Evolutionary conservation across 83 land plant genomes (phyloP), one percentile per base, ranked within the genome.

Genomic region (Diphasiastrum complanatum): DNA sequence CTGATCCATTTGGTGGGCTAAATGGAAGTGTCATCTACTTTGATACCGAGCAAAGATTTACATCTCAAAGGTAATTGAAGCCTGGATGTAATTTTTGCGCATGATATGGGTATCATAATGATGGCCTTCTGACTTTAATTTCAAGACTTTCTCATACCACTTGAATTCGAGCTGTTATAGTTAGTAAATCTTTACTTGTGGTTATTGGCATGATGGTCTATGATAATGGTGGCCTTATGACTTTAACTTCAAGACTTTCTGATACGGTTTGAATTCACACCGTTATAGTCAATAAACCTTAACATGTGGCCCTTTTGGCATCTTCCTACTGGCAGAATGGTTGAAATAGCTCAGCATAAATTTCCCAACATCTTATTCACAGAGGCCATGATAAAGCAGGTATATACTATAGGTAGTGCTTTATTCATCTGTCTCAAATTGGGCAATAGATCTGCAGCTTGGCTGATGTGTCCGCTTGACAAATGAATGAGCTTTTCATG

Each of bases 41-140:
- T 47, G 96, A 89, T 52, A 78, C 87, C 19, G 96, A 89, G 51
- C 80, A 78, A 38, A 89, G 83, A 51, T 89, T 89, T 60, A 73
- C 72, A 47, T 79, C 96, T 29, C 73, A 65, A 70, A 81, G 96
- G 96, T 89, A 5, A 49, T n/a, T 28, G 6, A 5, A 3, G 24
- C 24, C 20, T 6, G 43, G 5, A 27, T 32, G 18, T 32, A 45
- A 5, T 14, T 11, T 8, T 61, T 45, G 53, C 8, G 43, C 27
- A 12, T 5, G 29, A 36, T 46, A 18, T 1, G 14, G 12, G 31
- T 43, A 20, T 11, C 14, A 1, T 6, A 20, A 4, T 26, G 14
- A 54, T 54, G n/a, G n/a, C n/a, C n/a, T n/a, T n/a, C n/a, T n/a
- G n/a, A n/a, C n/a, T n/a, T n/a, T n/a, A n/a, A n/a, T n/a, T n/a